Evolutionary conservation across 2,329 filamentous ascomycete genomes (phyloP).

Genomic region (Fusarium brachygibbosum): DNA sequence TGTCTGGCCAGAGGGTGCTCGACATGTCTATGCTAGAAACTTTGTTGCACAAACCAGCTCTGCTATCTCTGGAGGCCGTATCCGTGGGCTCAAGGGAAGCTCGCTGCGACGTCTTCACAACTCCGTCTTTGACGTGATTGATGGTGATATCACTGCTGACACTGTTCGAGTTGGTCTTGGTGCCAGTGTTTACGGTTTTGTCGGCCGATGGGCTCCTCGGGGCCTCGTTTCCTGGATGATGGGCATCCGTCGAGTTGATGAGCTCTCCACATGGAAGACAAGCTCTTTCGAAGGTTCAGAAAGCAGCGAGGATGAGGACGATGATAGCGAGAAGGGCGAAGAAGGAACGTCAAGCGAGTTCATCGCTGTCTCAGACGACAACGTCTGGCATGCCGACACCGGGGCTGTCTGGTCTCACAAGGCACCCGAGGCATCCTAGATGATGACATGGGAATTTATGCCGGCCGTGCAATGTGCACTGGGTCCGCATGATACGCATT

Average conservation of each 20-base stretch:
- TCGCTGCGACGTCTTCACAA: slow-evolving; percentile 85
- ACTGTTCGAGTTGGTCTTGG: slow-evolving; percentile 87
- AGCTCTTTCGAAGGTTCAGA: slow-evolving; percentile 57
- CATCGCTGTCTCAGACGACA: slow-evolving; percentile 62
- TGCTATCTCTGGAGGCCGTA: slow-evolving; percentile 68
- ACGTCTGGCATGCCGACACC: slow-evolving; percentile 58
- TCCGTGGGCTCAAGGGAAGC: slow-evolving; percentile 75
- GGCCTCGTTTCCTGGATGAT: slow-evolving; percentile 93
- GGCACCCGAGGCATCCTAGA: slow-evolving; percentile 42
- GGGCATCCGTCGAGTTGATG: slow-evolving; percentile 76
- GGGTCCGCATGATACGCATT: slow-evolving; percentile 38
- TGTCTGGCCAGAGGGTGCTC: slow-evolving; percentile 73
- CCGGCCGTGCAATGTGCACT: slow-evolving; percentile 25
- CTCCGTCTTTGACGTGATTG: slow-evolving; percentile 90
- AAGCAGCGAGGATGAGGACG: slow-evolving; percentile 54
- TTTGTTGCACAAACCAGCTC: slow-evolving; percentile 69
- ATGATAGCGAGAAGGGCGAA: slow-evolving; percentile 52
- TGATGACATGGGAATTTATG: slow-evolving; percentile 25
- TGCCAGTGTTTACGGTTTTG: slow-evolving; percentile 84
- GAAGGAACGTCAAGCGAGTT: slow-evolving; percentile 60
- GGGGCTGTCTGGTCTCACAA: slow-evolving; percentile 62
- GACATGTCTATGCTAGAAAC: slow-evolving; percentile 73
- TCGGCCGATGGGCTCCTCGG: slow-evolving; percentile 83
- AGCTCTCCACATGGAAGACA: slow-evolving; percentile 68
- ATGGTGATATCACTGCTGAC: slow-evolving; percentile 70